Conservation (phyloP, 2,329 filamentous ascomycete genomes). For the Xylaria sp. region DNA sequence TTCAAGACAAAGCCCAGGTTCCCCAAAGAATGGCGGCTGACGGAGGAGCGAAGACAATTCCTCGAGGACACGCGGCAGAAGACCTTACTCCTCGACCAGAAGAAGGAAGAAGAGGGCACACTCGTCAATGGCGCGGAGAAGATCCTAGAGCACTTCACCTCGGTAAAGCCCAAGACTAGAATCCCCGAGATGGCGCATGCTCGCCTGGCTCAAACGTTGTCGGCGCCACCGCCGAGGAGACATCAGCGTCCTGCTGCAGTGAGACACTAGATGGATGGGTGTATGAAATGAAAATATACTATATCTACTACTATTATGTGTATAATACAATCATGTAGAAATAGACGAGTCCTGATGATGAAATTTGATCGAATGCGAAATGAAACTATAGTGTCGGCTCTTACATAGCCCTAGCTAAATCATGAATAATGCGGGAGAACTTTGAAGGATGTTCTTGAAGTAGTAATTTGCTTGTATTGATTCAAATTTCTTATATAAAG, state of each 20-base stretch:
- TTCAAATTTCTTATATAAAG: conserved; percentile 8
- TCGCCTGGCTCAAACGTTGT: neutral
- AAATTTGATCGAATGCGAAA: conserved; percentile 8
- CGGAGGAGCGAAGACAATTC: conserved; percentile 67
- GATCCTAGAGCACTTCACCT: conserved; percentile 50
- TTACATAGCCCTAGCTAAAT: neutral
- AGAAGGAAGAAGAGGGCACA: conserved; percentile 57
- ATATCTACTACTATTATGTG: too few relatives aligned
- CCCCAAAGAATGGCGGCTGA: conserved; percentile 83
- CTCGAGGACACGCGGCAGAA: conserved; percentile 66
- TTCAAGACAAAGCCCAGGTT: conserved; percentile 72
- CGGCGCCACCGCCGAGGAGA: neutral
- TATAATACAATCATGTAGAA: conserved; percentile 25
- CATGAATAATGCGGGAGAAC: too few relatives aligned
- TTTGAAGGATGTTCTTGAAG: too few relatives aligned
- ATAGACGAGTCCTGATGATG: conserved; percentile 12
- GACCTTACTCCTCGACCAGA: conserved; percentile 58
- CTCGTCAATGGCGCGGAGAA: conserved; percentile 63
- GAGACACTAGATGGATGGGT: conserved; percentile 12
- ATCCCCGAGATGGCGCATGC: conserved; percentile 9
- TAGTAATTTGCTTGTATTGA: neutral
- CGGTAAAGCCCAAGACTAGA: neutral
- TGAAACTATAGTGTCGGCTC: neutral
- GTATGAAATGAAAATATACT: too few relatives aligned
- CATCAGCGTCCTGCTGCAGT: neutral